Percentiles rank a stretch among this genome's conserved stretches.
Evolutionary conservation across 345 rosid species (phyloP).

Genomic region (Ceriops tagal): DNA sequence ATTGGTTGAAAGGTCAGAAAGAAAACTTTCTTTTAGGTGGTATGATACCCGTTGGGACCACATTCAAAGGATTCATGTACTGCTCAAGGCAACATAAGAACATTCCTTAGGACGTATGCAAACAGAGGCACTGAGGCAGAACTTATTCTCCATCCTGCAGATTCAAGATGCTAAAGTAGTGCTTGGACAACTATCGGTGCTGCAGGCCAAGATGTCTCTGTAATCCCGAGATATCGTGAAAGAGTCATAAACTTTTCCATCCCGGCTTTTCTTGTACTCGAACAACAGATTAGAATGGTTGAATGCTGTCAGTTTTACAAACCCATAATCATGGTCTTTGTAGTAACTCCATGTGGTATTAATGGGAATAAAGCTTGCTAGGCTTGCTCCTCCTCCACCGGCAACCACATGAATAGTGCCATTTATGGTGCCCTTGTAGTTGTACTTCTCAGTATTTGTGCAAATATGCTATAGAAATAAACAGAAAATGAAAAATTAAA

Average conservation of each 20-base stretch:
- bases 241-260: slow-evolving; percentile 64
- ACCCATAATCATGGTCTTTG: slow-evolving; percentile 43
- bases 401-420: slow-evolving; percentile 75
- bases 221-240: slow-evolving; percentile 53
- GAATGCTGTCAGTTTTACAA: slow-evolving; percentile 51
- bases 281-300: slow-evolving; percentile 52
- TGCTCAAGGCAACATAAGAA: slow-evolving; percentile 4
- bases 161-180: slow-evolving; percentile 52
- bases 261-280: slow-evolving; percentile 68
- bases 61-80: background rate
- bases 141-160: background rate
- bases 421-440: slow-evolving; percentile 44
- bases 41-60: background rate
- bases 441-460: slow-evolving; percentile 42
- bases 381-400: slow-evolving; percentile 71
- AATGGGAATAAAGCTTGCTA: slow-evolving; percentile 40
- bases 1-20: slow-evolving; percentile 21
- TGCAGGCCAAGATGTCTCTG: slow-evolving; percentile 52
- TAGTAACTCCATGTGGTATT: slow-evolving; percentile 53
- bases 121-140: no score
- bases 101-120: background rate
- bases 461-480: slow-evolving; percentile 49
- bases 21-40: slow-evolving; percentile 6
- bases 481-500: background rate
- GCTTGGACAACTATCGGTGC: slow-evolving; percentile 53